Percentiles rank a stretch among this genome's conserved stretches.
These are phyloP conservation scores for Trapa incisa DNA, from an alignment of 345 rosid species.

Conservation along the genomic window DNA sequence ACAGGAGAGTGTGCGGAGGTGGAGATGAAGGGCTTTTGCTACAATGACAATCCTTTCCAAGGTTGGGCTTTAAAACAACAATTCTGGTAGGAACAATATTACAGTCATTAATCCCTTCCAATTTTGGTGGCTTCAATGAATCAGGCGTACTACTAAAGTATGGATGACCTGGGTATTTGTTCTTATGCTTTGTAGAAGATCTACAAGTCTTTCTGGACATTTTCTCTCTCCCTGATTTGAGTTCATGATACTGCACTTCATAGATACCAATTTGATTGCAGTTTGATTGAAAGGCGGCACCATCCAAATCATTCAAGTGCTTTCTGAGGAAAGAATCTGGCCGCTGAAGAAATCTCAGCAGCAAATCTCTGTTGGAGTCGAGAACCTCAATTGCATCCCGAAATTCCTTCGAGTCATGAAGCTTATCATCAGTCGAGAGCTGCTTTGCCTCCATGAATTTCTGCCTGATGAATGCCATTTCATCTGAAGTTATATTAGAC, in stretches of 20 bases:
- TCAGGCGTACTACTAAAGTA: conserved; percentile 19
- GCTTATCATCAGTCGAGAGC: conserved; percentile 56
- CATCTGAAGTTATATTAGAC: conserved; percentile 42
- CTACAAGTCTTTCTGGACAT: conserved; percentile 16
- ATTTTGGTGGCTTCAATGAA: conserved; percentile 22
- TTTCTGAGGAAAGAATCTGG: conserved; percentile 76
- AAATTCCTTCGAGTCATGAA: conserved; percentile 68
- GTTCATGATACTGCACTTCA: conserved; percentile 15
- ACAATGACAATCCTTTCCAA: conserved; percentile 42
- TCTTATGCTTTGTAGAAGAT: conserved; percentile 21
- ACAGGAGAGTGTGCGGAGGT: conserved; percentile 34
- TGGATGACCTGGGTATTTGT: conserved; percentile 19
- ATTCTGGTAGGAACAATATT: conserved; percentile 51
- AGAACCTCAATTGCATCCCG: conserved; percentile 65
- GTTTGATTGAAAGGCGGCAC: conserved; percentile 26
- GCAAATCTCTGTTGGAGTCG: conserved; percentile 67
- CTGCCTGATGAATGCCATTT: conserved; percentile 57
- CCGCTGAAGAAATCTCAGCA: conserved; percentile 72
- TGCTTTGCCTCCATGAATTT: conserved; percentile 71
- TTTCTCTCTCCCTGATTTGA: conserved; percentile 31
- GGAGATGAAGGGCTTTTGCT: conserved; percentile 32
- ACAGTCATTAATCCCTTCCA: conserved; percentile 27
- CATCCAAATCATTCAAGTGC: conserved; percentile 64
- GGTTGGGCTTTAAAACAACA: conserved; percentile 82
- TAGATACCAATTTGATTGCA: conserved; percentile 23